Percentiles rank a stretch among this genome's conserved stretches.
Evolutionary conservation across 2,329 filamentous ascomycete species (phyloP).

Genomic region (Geosmithia morbida): DNA sequence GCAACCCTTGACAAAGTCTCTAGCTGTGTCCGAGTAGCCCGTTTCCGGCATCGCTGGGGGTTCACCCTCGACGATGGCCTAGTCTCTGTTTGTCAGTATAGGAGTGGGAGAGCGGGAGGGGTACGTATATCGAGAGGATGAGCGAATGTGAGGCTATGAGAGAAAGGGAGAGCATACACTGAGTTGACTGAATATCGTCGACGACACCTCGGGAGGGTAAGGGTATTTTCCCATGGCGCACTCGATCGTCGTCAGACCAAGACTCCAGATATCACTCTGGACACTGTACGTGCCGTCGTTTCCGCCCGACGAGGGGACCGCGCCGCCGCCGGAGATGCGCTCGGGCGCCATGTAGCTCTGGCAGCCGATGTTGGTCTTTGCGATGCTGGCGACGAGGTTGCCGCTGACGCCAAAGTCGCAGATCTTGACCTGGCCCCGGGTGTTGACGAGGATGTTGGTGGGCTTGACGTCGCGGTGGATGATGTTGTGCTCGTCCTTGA

Average conservation of each 20-base stretch:
- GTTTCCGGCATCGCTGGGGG: conserved; percentile 72
- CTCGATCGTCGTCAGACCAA: conserved; percentile 89
- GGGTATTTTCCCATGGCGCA: conserved; percentile 91
- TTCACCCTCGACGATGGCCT: conserved; percentile 98
- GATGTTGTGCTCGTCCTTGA: conserved; percentile 98
- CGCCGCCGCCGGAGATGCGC: conserved; percentile 75
- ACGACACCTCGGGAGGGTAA: conserved; percentile 92
- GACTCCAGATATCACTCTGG: conserved; percentile 94
- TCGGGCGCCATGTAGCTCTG: conserved; percentile 99
- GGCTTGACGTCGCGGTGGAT: conserved; percentile 98
- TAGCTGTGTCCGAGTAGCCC: conserved; percentile 64
- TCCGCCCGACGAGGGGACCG: conserved; percentile 46
- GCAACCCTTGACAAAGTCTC: conserved; percentile 78
- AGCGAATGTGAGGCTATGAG: not conserved
- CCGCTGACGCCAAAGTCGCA: conserved; percentile 97
- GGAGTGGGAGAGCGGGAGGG: no score
- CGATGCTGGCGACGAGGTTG: conserved; percentile 92
- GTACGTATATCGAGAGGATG: no score
- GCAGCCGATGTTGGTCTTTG: conserved; percentile 96
- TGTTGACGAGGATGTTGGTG: conserved; percentile 94
- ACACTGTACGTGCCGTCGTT: conserved; percentile 85
- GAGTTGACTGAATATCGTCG: conserved; percentile 95
- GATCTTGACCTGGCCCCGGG: conserved; percentile 84
- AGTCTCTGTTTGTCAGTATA: conserved; percentile 5
- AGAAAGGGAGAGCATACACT: conserved; percentile 51